Evolutionary conservation across 768 basidiomycete species (phyloP).

Genomic region (Albatrellus ellisii): DNA sequence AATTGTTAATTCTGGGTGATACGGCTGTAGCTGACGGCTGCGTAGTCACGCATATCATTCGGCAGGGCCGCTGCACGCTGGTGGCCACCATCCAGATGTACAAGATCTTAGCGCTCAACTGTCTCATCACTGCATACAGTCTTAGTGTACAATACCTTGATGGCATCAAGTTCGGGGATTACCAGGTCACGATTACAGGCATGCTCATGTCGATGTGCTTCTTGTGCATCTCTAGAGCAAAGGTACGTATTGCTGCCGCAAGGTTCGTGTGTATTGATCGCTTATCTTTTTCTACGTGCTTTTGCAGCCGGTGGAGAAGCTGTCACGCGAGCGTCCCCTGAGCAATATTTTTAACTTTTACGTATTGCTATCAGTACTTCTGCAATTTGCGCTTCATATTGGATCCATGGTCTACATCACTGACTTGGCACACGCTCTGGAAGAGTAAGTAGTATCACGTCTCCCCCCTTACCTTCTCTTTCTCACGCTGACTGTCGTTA

Average conservation of each 20-base stretch:
- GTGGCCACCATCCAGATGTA: constrained; percentile 99
- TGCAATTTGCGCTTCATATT: constrained; percentile 94
- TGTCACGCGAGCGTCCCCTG: constrained; percentile 86
- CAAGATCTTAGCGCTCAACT: constrained; percentile 96
- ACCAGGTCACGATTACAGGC: constrained; percentile 94
- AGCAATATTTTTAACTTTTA: constrained; percentile 97
- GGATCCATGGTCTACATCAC: constrained; percentile 88
- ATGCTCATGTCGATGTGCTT: constrained; percentile 98
- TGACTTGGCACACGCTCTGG: constrained; percentile 59
- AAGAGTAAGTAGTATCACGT: constrained; percentile 45
- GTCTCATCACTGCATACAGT: constrained; percentile 97
- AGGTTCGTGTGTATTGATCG: neutral
- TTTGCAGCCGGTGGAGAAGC: constrained; percentile 82
- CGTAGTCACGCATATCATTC: constrained; percentile 89
- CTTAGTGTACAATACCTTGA: constrained; percentile 95
- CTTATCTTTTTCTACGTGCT: constrained; percentile 1
- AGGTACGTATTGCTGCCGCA: constrained; percentile 37
- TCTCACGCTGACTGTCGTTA: neutral
- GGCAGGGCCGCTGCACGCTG: constrained; percentile 96
- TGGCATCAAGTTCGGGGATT: constrained; percentile 99
- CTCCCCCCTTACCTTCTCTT: constrained; percentile 1
- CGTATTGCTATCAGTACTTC: constrained; percentile 78
- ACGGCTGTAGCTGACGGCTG: neutral
- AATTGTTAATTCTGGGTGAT: neutral
- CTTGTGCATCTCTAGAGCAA: constrained; percentile 93